A percentile compares a stretch with the other conserved stretches of the same genome.
Evolutionary conservation across 106 monocot species (phyloP).

Genomic region (Acorus gramineus): DNA sequence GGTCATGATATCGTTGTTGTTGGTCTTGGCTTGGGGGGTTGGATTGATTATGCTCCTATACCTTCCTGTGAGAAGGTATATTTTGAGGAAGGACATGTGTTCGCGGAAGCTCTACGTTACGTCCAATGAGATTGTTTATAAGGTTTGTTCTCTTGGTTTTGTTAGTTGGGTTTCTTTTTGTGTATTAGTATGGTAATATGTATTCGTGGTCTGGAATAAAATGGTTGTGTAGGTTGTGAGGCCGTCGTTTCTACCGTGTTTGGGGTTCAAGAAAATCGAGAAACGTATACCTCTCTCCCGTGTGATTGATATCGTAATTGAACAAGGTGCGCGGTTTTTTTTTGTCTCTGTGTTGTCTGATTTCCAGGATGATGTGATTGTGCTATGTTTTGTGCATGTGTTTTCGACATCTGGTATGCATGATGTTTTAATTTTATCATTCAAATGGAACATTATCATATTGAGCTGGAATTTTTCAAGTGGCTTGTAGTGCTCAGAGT

Average conservation of each 20-base stretch:
- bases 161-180: background rate
- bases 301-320: slow-evolving; percentile 32
- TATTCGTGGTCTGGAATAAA: too few species aligned
- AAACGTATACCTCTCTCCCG: slow-evolving; percentile 36
- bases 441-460: too few species aligned
- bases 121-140: slow-evolving; percentile 53
- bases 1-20: slow-evolving; percentile 59
- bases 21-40: slow-evolving; percentile 77
- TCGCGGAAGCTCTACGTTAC: slow-evolving; percentile 58
- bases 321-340: slow-evolving; percentile 24
- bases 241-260: slow-evolving; percentile 35
- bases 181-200: slow-evolving; percentile 2
- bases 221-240: slow-evolving; percentile 20
- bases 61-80: slow-evolving; percentile 65
- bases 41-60: slow-evolving; percentile 66
- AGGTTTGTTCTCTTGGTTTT: slow-evolving; percentile 21
- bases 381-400: too few species aligned
- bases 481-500: too few species aligned
- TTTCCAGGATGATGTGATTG: too few species aligned
- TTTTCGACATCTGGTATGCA: too few species aligned
- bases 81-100: slow-evolving; percentile 51
- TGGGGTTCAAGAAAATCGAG: slow-evolving; percentile 22
- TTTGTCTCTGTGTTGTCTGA: too few species aligned
- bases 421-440: too few species aligned
- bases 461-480: too few species aligned